Evolutionary conservation across 2,329 filamentous ascomycete species (phyloP).

Genomic region (Fusarium nematophilum): DNA sequence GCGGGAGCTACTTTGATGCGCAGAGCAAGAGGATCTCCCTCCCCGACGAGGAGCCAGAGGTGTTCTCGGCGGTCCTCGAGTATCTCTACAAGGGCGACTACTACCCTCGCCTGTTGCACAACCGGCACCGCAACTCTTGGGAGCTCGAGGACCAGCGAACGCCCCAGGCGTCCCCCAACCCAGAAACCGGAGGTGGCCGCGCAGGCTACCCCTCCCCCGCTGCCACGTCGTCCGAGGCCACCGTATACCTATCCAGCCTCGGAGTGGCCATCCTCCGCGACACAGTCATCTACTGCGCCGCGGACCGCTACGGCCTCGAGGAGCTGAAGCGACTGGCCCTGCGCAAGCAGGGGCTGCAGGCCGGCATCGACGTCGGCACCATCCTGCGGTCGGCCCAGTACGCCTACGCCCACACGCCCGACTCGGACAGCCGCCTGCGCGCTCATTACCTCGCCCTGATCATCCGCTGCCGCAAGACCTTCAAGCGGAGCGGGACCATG

Average conservation of each 20-base stretch:
- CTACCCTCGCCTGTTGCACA: conserved; percentile 87
- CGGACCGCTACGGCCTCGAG: conserved; percentile 89
- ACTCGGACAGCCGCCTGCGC: conserved; percentile 90
- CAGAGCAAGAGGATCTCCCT: conserved; percentile 83
- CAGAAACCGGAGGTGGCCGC: conserved; percentile 58
- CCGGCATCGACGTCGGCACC: conserved; percentile 89
- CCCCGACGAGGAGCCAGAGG: conserved; percentile 83
- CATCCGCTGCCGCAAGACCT: conserved; percentile 96
- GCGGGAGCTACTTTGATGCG: conserved; percentile 77
- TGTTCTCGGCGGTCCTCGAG: conserved; percentile 93
- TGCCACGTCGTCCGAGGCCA: conserved; percentile 62
- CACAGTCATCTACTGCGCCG: conserved; percentile 94
- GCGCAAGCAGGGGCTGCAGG: conserved; percentile 94
- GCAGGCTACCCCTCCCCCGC: too few relatives aligned
- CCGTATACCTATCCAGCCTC: conserved; percentile 78
- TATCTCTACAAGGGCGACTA: conserved; percentile 98
- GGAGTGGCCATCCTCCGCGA: conserved; percentile 86
- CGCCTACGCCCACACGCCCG: conserved; percentile 94
- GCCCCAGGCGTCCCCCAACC: conserved; percentile 64
- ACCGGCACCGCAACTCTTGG: conserved; percentile 88
- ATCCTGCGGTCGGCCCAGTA: conserved; percentile 94
- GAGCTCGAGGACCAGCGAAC: conserved; percentile 78
- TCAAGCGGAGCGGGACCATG: conserved; percentile 98
- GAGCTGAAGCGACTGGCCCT: conserved; percentile 92
- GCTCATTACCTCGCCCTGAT: conserved; percentile 98